Evolutionary conservation across 2,329 filamentous ascomycete species (phyloP).

Genomic region (Aspergillus sp.): DNA sequence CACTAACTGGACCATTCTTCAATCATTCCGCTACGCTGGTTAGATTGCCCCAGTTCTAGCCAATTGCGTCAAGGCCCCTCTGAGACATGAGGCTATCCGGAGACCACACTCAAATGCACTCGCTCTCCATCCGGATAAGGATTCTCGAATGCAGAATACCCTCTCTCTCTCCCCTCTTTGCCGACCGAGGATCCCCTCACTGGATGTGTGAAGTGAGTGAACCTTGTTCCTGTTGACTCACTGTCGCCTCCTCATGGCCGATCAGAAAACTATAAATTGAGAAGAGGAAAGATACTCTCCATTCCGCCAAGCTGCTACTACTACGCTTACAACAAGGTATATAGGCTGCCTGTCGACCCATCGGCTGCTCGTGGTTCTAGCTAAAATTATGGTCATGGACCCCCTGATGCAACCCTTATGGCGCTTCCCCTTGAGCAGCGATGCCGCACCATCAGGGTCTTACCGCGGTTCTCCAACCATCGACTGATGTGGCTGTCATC

Average conservation of each 20-base stretch:
- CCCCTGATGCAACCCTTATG: constrained; percentile 2
- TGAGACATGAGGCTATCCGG: constrained; percentile 8
- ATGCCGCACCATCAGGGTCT: constrained; percentile 4
- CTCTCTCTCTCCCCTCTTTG: too few species aligned
- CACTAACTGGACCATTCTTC: constrained; percentile 6
- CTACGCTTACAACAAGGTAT: too few species aligned
- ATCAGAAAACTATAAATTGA: too few species aligned
- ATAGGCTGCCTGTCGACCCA: background rate
- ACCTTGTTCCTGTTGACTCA: too few species aligned
- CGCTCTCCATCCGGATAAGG: background rate
- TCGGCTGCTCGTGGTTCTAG: background rate
- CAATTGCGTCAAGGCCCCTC: background rate
- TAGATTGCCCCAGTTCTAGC: constrained; percentile 3
- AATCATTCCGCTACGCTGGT: constrained; percentile 9
- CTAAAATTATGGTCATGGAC: constrained; percentile 8
- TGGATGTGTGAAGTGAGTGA: background rate
- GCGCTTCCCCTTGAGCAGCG: background rate
- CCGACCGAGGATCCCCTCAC: too few species aligned
- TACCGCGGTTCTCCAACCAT: constrained; percentile 10
- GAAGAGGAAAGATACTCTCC: too few species aligned
- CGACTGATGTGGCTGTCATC: constrained; percentile 10
- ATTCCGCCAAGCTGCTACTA: too few species aligned
- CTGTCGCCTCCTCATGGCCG: too few species aligned
- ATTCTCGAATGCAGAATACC: background rate
- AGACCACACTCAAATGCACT: background rate